phyloP scores from a whole-genome alignment of 352 stramenopile species.

The Globisporangium recalcitrans region DNA sequence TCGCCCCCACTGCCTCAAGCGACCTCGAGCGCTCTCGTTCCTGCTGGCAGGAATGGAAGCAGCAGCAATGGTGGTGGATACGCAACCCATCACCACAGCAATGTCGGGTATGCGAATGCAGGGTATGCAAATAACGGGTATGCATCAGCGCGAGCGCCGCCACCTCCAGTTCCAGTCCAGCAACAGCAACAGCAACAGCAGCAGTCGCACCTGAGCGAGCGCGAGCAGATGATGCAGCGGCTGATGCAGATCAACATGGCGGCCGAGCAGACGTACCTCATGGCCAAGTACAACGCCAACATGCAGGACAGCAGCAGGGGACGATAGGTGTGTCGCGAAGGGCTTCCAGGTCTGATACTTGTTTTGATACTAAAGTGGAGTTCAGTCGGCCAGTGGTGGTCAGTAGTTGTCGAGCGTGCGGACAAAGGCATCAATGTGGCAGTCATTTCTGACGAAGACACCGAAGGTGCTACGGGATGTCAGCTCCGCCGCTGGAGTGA shows the following conservation, averaged over 20 bases:
- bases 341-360: not conserved
- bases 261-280: slow-evolving; percentile 61
- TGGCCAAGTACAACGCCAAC: slow-evolving; percentile 67
- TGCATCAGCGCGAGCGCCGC: not conserved
- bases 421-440: too few relatives aligned
- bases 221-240: slow-evolving; percentile 51
- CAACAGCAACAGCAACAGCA: slow-evolving; percentile 6
- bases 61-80: not conserved
- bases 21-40: not conserved
- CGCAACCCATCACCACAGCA: not conserved
- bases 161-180: not conserved
- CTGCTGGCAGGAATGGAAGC: not conserved
- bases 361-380: not conserved
- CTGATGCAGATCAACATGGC: slow-evolving; percentile 64
- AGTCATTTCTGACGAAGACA: too few relatives aligned
- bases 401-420: not conserved
- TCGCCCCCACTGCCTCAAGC: not conserved
- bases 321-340: slow-evolving; percentile 5
- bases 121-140: not conserved
- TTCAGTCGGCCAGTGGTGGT: not conserved
- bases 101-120: not conserved
- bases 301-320: slow-evolving; percentile 24
- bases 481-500: too few relatives aligned
- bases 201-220: slow-evolving; percentile 21
- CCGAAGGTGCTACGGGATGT: too few relatives aligned